Base-by-base conservation (phyloP, 108 stramenopile species). In the Cyclotella atomus region DNA sequence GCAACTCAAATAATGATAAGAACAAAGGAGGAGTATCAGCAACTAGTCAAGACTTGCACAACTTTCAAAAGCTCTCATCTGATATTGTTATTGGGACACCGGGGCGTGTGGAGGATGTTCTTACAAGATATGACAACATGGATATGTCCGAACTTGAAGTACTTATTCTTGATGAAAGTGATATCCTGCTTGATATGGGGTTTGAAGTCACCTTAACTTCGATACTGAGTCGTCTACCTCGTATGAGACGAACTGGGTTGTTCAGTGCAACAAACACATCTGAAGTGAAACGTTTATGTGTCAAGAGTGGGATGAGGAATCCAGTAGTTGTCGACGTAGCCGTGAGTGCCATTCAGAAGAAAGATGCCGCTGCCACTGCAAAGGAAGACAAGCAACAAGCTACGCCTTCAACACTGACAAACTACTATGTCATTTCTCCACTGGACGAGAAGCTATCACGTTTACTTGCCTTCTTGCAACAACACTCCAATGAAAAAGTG, bases 51-150 rank as follows among this genome's bases (percentile, higher is more conserved):
- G 94, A 96, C 70, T 46, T 98, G 33, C 68, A 83, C 45, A 68
- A 78, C 28, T 96, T 97, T 71, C 75, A 67, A 28, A 73, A 80
- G 23, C 65, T 86, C 19, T 85, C 87, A 29, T 89, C 83, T 19
- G 91, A 97, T 56, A 89, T 99, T 47, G 68, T 99, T 17, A 92
- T 99, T 44, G 97, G 89, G 6, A 99, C 99, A 7, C 98, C 98
- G 12, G 99, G 99, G 12, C 79, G 99, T 15, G 81, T 98, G 29
- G 92, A 96, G 32, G 99, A 99, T 77, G 73, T 99, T 21, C 67
- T 98, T 59, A 89, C 82, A 2, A 61, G 96, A 52, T 95, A 96
- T 68, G 85, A 70, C 62, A 85, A 84, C 36, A 72, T 98, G 35
- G 91, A 93, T 59, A 84, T 86, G 6, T 69, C 84, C 12, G 91